phyloP scores from a whole-genome alignment of 2,329 filamentous ascomycete genomes.

The Xylaria sp. region DNA sequence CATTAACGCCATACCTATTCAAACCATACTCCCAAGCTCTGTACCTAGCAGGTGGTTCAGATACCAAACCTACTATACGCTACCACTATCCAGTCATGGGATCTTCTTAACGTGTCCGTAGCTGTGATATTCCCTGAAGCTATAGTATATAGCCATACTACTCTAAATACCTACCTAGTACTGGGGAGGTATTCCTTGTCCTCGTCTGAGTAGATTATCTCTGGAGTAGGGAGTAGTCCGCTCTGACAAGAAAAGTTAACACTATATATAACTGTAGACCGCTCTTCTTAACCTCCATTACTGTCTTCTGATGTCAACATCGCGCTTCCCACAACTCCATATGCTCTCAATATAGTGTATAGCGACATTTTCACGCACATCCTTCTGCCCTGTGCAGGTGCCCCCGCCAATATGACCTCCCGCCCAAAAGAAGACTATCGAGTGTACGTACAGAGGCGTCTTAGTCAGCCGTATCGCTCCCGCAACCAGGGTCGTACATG shows the following conservation, averaged over 20 bases:
- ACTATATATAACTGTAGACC: neutral
- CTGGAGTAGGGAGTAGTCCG: conserved; percentile 4
- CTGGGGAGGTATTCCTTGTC: conserved; percentile 14
- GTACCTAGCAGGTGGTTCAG: neutral
- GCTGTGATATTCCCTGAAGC: too few species aligned
- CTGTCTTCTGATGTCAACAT: neutral
- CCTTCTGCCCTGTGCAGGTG: conserved; percentile 10
- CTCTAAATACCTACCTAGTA: conserved; percentile 1
- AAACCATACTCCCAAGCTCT: neutral
- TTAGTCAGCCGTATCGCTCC: conserved; percentile 31
- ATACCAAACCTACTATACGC: neutral
- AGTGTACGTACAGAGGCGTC: conserved; percentile 8
- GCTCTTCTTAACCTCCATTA: neutral
- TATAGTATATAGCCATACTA: too few species aligned
- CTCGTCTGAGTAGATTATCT: conserved; percentile 17
- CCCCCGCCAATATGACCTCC: conserved; percentile 4
- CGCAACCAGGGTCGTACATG: conserved; percentile 21
- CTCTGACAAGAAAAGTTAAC: conserved; percentile 11
- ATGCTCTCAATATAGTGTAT: neutral
- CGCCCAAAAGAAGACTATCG: too few species aligned
- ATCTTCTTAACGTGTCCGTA: too few species aligned
- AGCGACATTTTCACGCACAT: conserved; percentile 6
- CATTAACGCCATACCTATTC: conserved; percentile 10
- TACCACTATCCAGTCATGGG: neutral
- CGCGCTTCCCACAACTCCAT: neutral